Percentiles rank a stretch among this genome's conserved stretches.
Evolutionary conservation across 2,329 filamentous ascomycete species (phyloP).

Genomic region (Elsinoe necatrix): DNA sequence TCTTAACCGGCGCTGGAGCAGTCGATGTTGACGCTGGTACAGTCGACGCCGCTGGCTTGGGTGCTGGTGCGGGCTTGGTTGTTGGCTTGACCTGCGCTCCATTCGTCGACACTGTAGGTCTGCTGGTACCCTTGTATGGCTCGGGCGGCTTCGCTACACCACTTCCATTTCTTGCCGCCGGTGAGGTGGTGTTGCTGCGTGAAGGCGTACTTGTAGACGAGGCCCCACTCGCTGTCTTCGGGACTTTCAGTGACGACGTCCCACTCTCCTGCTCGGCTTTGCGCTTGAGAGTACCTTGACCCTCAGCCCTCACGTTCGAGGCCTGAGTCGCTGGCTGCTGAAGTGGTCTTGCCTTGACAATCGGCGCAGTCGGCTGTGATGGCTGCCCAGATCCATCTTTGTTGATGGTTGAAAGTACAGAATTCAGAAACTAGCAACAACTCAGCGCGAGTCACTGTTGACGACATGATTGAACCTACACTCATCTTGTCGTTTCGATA

Average conservation of each 20-base stretch:
- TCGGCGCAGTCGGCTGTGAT: slow-evolving; percentile 18
- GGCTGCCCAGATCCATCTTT: slow-evolving; percentile 26
- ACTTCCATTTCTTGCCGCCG: slow-evolving; percentile 14
- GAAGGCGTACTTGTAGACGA: slow-evolving; percentile 18
- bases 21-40: slow-evolving; percentile 15
- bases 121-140: slow-evolving; percentile 16
- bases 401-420: slow-evolving; percentile 44
- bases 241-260: slow-evolving; percentile 28
- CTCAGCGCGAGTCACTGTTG: not conserved
- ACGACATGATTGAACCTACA: slow-evolving; percentile 15
- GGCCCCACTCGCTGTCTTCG: slow-evolving; percentile 24
- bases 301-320: slow-evolving; percentile 21
- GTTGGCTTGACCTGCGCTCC: slow-evolving; percentile 14
- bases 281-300: slow-evolving; percentile 26
- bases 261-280: slow-evolving; percentile 32
- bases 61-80: slow-evolving; percentile 14
- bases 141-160: slow-evolving; percentile 16
- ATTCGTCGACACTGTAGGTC: slow-evolving; percentile 17
- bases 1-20: slow-evolving; percentile 50
- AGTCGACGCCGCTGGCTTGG: slow-evolving; percentile 17
- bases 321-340: slow-evolving; percentile 19
- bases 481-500: slow-evolving; percentile 18
- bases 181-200: slow-evolving; percentile 19
- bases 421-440: slow-evolving; percentile 41
- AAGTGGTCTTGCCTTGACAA: slow-evolving; percentile 17